phyloP scores from a whole-genome alignment of 257 asterid species.

The Orobanche coerulescens region DNA sequence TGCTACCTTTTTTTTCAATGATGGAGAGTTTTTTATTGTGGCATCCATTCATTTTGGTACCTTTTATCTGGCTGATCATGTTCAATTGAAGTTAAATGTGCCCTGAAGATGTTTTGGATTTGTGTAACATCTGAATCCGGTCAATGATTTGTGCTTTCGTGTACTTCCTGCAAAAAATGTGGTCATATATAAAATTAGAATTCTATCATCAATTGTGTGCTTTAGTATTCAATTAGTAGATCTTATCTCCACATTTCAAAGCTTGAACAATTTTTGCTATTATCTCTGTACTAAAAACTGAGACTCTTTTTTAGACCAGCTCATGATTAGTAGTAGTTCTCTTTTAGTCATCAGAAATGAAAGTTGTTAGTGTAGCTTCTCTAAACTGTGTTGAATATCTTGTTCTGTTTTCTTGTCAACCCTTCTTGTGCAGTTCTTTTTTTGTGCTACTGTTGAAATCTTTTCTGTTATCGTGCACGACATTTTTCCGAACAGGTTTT shows the following conservation, averaged over 20 bases:
- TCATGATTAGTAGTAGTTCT: neutral
- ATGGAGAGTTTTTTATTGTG: neutral
- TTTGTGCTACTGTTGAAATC: neutral
- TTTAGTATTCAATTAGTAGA: neutral
- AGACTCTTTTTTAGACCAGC: neutral
- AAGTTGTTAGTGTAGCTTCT: neutral
- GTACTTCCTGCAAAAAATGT: neutral
- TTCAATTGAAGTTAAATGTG: neutral
- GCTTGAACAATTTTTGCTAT: neutral
- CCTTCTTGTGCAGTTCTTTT: neutral
- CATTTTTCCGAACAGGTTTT: constrained; percentile 46
- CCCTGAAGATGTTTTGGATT: neutral
- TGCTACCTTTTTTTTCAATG: neutral
- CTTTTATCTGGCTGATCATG: neutral
- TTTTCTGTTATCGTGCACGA: constrained; percentile 14
- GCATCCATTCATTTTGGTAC: neutral
- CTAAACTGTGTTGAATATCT: too few relatives aligned
- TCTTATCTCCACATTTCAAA: neutral
- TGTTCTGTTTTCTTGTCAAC: neutral
- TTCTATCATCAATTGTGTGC: neutral
- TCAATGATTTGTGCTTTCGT: neutral
- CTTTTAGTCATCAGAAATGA: neutral
- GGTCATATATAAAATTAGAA: neutral
- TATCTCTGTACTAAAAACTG: neutral
- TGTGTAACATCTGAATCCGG: neutral